A percentile compares a stretch with the other conserved stretches of the same genome.
Evolutionary conservation across 2,329 filamentous ascomycete genomes (phyloP).

Genomic region (Trichoderma koningiopsis): DNA sequence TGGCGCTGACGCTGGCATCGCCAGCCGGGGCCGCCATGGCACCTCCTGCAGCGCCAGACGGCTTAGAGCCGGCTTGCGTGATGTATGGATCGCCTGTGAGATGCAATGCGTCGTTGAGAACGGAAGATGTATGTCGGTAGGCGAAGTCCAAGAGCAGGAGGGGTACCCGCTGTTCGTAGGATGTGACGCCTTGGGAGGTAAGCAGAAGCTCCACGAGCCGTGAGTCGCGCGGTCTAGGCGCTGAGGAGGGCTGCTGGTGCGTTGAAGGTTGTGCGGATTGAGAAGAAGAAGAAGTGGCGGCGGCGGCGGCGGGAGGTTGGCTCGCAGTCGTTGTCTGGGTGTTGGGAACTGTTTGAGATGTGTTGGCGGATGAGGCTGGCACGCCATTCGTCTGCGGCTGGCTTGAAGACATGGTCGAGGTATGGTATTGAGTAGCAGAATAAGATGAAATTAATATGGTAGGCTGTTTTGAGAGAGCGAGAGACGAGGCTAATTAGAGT

Average conservation of each 20-base stretch:
- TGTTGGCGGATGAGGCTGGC: slow-evolving; percentile 43
- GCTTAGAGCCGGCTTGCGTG: slow-evolving; percentile 55
- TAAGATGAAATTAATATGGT: not conserved
- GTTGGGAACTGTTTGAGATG: slow-evolving; percentile 42
- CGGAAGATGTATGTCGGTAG: slow-evolving; percentile 75
- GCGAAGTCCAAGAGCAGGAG: slow-evolving; percentile 84
- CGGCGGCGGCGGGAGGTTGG: slow-evolving; percentile 32
- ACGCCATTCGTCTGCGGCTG: slow-evolving; percentile 59
- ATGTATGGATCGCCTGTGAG: slow-evolving; percentile 70
- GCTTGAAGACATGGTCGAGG: slow-evolving; percentile 39
- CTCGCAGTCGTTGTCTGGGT: slow-evolving; percentile 40
- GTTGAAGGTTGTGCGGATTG: slow-evolving; percentile 27
- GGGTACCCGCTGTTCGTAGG: slow-evolving; percentile 81
- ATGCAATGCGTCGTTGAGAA: slow-evolving; percentile 71
- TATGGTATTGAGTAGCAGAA: not conserved
- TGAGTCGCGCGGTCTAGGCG: slow-evolving; percentile 71
- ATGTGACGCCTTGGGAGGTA: slow-evolving; percentile 74
- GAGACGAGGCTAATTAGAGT: not conserved
- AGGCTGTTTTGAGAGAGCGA: not conserved
- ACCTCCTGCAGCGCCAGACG: slow-evolving; percentile 52
- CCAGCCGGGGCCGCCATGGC: slow-evolving; percentile 51
- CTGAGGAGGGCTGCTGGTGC: slow-evolving; percentile 38
- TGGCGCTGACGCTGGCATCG: slow-evolving; percentile 63
- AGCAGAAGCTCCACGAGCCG: slow-evolving; percentile 80
- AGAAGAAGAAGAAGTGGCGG: slow-evolving; percentile 30